Evolutionary conservation across 106 monocot species (phyloP), one percentile per base, ranked within the genome.

Genomic region (Narthecium ossifragum): DNA sequence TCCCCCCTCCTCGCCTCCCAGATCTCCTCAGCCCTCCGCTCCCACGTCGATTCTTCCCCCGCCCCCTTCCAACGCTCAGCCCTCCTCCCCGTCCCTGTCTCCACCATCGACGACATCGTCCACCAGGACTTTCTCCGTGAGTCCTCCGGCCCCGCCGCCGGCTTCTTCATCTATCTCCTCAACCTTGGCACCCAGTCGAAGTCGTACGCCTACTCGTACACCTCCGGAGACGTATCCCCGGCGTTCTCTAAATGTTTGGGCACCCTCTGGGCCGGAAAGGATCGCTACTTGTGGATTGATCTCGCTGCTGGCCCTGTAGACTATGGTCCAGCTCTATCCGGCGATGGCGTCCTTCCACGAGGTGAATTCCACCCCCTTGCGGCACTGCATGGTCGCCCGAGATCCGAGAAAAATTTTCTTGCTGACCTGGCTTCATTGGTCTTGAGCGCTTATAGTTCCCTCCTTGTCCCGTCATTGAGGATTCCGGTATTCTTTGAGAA

Each of bases 361-460:
- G 89, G 94, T 27, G 94, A 94, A 37, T 94, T 90, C 57, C 90
- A 96, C 69, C 86, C 90, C 1, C 63, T 96, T 3, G 78, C 94
- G 0, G 23, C 90, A 0, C 61, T 90, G 21, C 85, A 86, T 48
- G 80, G 73, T n/a, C 59, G 73, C 1, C 73, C 78, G 0, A 80
- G 61, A 20, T 71, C 86, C 3, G 90, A 96, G 41, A 70, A 55
- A 39, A 47, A 64, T 0, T 31, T 90, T 30, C 68, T 90, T 28
- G 69, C 86, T 2, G 90, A 96, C 31, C 66, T 96, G 11, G 68
- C 83, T 4, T 86, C 94, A 0, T 46, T 96, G 12, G 75, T 90
- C 15, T 61, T 86, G 25, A 73, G 78, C 20, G 86, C 94, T 1
- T 90, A 96, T 53, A 62, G 65, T 11, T 41, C 77, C 20, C 68